These are phyloP conservation scores for Pythium plurisporium DNA, from an alignment of 352 stramenopile genomes.

Conservation along the genomic window DNA sequence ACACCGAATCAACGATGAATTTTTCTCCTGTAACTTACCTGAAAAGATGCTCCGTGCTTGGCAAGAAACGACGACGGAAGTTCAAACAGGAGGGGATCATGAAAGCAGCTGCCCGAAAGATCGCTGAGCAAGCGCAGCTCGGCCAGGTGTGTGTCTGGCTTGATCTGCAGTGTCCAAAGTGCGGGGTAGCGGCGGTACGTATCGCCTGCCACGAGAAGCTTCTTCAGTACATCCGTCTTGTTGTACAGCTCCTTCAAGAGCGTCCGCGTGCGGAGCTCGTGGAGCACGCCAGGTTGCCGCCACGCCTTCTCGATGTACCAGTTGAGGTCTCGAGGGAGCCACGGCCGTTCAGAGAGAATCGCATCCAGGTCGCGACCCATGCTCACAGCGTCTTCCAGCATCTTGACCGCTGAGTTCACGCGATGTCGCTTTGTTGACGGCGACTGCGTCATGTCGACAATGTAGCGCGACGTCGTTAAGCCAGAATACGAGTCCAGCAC, in stretches of 20 bases:
- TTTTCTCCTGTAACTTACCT: conserved; percentile 6
- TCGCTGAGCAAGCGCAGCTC: conserved; percentile 23
- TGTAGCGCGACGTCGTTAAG: conserved; percentile 4
- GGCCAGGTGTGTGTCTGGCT: background rate
- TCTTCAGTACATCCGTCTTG: conserved; percentile 11
- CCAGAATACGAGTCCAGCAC: conserved; percentile 18
- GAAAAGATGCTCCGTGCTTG: conserved; percentile 15
- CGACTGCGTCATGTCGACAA: conserved; percentile 3
- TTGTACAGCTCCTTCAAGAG: conserved; percentile 14
- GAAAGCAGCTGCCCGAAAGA: conserved; percentile 25
- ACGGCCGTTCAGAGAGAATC: too few species aligned
- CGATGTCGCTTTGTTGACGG: background rate
- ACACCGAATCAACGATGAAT: background rate
- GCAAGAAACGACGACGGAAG: conserved; percentile 9
- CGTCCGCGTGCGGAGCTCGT: conserved; percentile 13
- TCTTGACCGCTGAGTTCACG: conserved; percentile 6
- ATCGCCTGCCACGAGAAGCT: conserved; percentile 10
- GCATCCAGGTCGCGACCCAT: conserved; percentile 4
- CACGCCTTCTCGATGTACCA: conserved; percentile 25
- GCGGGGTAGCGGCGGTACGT: conserved; percentile 11
- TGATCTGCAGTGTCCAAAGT: conserved; percentile 26
- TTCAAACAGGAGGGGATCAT: conserved; percentile 19
- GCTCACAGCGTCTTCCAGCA: conserved; percentile 1
- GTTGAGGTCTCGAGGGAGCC: conserved; percentile 19
- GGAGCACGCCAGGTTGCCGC: conserved; percentile 13